Conservation (phyloP, 2,329 filamentous ascomycete species). For the Phialemoniopsis sp. region DNA sequence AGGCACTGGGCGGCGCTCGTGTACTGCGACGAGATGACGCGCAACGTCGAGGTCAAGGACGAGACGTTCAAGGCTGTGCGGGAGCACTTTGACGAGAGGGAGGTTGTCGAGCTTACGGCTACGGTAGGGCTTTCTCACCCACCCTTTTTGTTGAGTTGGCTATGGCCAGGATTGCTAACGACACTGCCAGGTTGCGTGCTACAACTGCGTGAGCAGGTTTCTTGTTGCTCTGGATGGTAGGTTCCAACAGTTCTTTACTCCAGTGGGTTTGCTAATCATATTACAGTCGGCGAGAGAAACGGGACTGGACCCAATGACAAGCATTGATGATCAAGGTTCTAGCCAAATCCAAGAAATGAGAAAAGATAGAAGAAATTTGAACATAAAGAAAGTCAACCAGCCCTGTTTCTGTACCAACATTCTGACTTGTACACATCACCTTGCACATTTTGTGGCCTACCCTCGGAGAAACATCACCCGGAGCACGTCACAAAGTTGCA, state of each 20-base stretch:
- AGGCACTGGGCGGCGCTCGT: conserved; percentile 65
- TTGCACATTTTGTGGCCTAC: no score
- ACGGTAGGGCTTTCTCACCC: conserved; percentile 47
- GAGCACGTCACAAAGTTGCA: no score
- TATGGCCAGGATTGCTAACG: not conserved
- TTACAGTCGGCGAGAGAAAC: conserved; percentile 53
- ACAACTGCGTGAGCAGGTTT: conserved; percentile 84
- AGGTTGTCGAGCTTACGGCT: conserved; percentile 77
- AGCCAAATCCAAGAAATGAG: not conserved
- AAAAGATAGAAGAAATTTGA: not conserved
- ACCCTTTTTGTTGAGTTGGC: not conserved
- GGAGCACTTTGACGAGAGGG: conserved; percentile 59
- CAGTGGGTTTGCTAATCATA: conserved; percentile 16
- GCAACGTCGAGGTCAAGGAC: conserved; percentile 65
- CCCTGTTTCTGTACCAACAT: no score
- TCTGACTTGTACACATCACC: no score
- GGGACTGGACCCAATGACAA: conserved; percentile 39
- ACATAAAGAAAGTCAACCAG: not conserved
- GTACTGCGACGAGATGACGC: conserved; percentile 83
- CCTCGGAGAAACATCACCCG: no score
- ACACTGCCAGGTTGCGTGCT: conserved; percentile 53
- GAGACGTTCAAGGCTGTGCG: conserved; percentile 62
- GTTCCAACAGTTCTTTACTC: conserved; percentile 16
- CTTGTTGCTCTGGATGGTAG: conserved; percentile 75
- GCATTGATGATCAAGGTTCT: no score